Percentiles rank a stretch among this genome's conserved stretches.
These are phyloP conservation scores for Amanita pseudoporphyria DNA, from an alignment of 768 basidiomycete genomes.

Conservation along the genomic window DNA sequence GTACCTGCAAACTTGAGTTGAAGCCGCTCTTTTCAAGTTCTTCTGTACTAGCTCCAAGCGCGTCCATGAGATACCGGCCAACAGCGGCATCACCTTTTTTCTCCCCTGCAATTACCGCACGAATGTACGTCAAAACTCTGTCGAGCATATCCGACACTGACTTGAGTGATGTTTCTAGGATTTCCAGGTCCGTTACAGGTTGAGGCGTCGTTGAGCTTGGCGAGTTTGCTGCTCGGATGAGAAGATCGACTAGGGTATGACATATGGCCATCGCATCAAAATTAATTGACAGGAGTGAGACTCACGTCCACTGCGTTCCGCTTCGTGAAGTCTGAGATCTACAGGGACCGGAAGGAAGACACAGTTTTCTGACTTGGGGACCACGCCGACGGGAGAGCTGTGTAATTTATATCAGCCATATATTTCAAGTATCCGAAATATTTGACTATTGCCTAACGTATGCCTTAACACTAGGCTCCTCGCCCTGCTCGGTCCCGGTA, in stretches of 20 bases:
- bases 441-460: conserved; percentile 60
- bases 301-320: conserved; percentile 82
- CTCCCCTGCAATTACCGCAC: conserved; percentile 70
- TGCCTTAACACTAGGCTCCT: conserved; percentile 70
- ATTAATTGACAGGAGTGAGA: conserved; percentile 10
- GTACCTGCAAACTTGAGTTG: conserved; percentile 67
- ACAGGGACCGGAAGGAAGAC: conserved; percentile 92
- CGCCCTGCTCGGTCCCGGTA: conserved; percentile 61
- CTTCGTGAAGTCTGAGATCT: conserved; percentile 70
- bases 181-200: conserved; percentile 60
- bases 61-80: conserved; percentile 87
- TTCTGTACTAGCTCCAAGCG: conserved; percentile 63
- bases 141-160: conserved; percentile 72
- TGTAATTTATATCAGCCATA: conserved; percentile 8
- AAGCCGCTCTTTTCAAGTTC: conserved; percentile 65
- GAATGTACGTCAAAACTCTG: conserved; percentile 79
- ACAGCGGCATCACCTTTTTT: conserved; percentile 73
- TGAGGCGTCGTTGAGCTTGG: conserved; percentile 38
- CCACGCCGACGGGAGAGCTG: conserved; percentile 83
- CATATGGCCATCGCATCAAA: background rate
- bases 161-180: conserved; percentile 65
- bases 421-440: background rate
- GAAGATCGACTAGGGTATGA: conserved; percentile 59
- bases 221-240: conserved; percentile 40
- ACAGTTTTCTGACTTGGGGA: conserved; percentile 88